A percentile compares a stretch with the other conserved stretches of the same genome.
Conservation (phyloP, 352 stramenopile genomes). For the Pythium biforme region DNA sequence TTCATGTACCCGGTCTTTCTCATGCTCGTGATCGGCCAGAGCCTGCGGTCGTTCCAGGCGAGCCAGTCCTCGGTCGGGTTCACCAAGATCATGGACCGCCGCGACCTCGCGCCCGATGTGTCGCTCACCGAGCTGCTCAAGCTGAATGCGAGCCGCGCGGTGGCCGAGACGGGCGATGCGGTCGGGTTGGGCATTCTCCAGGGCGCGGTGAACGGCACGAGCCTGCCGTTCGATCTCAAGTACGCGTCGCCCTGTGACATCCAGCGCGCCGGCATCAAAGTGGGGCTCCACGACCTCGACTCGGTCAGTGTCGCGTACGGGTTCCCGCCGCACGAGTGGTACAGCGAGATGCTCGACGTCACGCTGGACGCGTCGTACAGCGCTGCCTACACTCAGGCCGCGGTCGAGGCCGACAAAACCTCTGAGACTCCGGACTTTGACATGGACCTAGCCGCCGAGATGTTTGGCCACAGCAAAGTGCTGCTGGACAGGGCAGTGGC, state of each 20-base stretch:
- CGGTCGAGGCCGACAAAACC: background rate
- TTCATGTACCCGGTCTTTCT: conserved; percentile 44
- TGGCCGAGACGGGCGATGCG: background rate
- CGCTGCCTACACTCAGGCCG: background rate
- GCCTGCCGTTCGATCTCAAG: conserved; percentile 37
- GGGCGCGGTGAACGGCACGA: conserved; percentile 32
- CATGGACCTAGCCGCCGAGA: conserved; percentile 1
- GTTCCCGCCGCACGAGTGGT: conserved; percentile 45
- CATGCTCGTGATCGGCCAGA: conserved; percentile 43
- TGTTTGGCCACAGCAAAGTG: conserved; percentile 7
- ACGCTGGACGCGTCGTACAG: conserved; percentile 10
- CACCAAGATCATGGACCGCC: conserved; percentile 37
- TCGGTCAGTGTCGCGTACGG: conserved; percentile 38
- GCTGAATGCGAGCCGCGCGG: background rate
- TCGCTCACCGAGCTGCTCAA: conserved; percentile 31
- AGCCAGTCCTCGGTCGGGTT: conserved; percentile 44
- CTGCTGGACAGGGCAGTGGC: conserved; percentile 8
- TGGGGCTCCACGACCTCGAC: conserved; percentile 42
- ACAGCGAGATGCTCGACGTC: conserved; percentile 32
- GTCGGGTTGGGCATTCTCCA: conserved; percentile 29
- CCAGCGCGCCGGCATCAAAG: conserved; percentile 13
- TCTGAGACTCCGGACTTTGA: conserved; percentile 5
- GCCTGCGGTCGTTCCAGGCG: conserved; percentile 43
- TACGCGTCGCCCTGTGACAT: conserved; percentile 32
- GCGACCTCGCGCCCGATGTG: conserved; percentile 38